Evolutionary conservation across 768 basidiomycete genomes (phyloP).

Genomic region (Agrocybe pediades): DNA sequence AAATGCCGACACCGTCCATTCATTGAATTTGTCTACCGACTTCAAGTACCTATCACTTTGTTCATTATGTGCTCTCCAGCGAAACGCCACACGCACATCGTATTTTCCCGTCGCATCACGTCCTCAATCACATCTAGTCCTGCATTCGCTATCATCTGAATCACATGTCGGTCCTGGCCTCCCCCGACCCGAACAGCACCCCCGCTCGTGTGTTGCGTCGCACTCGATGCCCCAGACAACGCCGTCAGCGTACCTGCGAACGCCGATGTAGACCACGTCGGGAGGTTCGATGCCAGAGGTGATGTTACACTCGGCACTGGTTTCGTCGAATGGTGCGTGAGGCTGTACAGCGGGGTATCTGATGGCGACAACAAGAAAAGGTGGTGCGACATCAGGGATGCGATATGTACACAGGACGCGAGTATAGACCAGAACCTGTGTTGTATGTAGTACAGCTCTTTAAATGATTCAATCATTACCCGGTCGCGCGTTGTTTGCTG

Average conservation of each 20-base stretch:
- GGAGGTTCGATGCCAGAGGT: constrained; percentile 79
- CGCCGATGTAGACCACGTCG: constrained; percentile 89
- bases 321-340: constrained; percentile 82
- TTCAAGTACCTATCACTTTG: constrained; percentile 81
- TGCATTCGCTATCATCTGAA: constrained; percentile 98
- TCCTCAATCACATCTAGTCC: constrained; percentile 96
- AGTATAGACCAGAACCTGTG: not conserved
- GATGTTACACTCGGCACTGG: constrained; percentile 60
- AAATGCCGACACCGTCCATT: constrained; percentile 98
- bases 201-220: constrained; percentile 68
- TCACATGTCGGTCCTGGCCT: constrained; percentile 89
- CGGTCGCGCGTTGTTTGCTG: constrained; percentile 18
- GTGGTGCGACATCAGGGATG: constrained; percentile 76
- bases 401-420: not conserved
- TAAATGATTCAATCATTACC: not conserved
- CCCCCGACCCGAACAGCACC: constrained; percentile 71
- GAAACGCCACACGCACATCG: constrained; percentile 58
- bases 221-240: constrained; percentile 80
- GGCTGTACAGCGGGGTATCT: constrained; percentile 82
- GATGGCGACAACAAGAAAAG: constrained; percentile 84
- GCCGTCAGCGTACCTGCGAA: constrained; percentile 90
- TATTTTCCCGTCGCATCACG: constrained; percentile 77
- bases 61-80: constrained; percentile 9
- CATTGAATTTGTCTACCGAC: constrained; percentile 95
- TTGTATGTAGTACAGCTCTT: not conserved